Base-by-base conservation (phyloP, 441 rosid genomes). In the Bruguiera hainesii region DNA sequence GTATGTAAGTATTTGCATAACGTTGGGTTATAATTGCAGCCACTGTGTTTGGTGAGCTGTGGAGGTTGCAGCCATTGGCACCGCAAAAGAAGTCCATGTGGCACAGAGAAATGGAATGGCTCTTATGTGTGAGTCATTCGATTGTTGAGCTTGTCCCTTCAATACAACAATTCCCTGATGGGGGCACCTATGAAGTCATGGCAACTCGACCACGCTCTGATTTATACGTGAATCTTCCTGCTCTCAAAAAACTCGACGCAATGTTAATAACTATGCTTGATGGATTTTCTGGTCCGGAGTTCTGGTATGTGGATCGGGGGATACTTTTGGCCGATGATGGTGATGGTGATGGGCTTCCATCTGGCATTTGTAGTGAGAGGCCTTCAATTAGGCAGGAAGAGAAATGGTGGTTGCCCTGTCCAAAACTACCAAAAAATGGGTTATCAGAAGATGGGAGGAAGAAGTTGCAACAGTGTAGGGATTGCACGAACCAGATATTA, bases 361-460 rank as follows among this genome's bases (percentile, higher is more conserved):
- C 88, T 3, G 78, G 84, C 18, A 67, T 82, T 76, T 74, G 84
- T 37, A 76, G 76, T 48, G 93, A 84, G 42, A 75, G 91, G 64
- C 93, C 88, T 16, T 89, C 90, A 0, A 78, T 84, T 76, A 86
- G 99, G 83, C 97, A 95, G 85, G 97, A 95, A 76, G 99, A 95
- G 53, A 95, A 95, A 72, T 95, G 98, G 99, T 95, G 99, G 99
- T 74, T 91, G 76, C 99, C 98, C 0, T 91, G 93, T 67, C 99
- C 98, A 0, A 95, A 88, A 82, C 83, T 95, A 46, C 93, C 91
- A 0, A 68, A 84, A 56, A 81, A 82, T 59, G 96, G 99, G 39
- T 75, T 95, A 78, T 91, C 96, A 0, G 85, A 86, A 42, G 99
- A 85, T 65, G 73, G 85, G 1, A 88, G 96, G 76, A 91, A 90